phyloP scores from a whole-genome alignment of 148 eudicot genomes.

The Simmondsia chinensis region DNA sequence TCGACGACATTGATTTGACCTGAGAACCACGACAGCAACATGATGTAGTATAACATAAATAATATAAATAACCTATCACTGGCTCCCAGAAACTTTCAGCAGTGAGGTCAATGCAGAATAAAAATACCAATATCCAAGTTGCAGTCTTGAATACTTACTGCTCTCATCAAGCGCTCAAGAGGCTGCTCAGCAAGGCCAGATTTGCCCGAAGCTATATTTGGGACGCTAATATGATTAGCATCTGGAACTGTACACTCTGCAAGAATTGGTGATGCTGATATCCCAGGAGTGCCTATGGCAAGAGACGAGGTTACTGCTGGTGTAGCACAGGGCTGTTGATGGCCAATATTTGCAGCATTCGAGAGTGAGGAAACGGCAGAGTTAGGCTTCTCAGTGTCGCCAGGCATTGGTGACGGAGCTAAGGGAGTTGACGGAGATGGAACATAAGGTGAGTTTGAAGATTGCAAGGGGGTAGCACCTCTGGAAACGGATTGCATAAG shows the following conservation, averaged over 20 bases:
- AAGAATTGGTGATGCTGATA: constrained; percentile 93
- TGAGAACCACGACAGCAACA: constrained; percentile 15
- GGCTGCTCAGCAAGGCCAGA: constrained; percentile 73
- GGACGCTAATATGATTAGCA: constrained; percentile 42
- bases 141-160: too few relatives aligned
- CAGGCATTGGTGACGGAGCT: constrained; percentile 84
- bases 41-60: too few relatives aligned
- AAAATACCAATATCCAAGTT: too few relatives aligned
- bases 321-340: constrained; percentile 46
- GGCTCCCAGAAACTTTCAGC: too few relatives aligned
- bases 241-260: constrained; percentile 71
- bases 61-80: too few relatives aligned
- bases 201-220: constrained; percentile 55
- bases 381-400: constrained; percentile 65
- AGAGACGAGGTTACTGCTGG: constrained; percentile 58
- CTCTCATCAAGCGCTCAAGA: constrained; percentile 75
- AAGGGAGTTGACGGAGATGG: constrained; percentile 75
- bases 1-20: constrained; percentile 76
- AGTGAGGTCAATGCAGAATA: too few relatives aligned
- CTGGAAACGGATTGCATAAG: constrained; percentile 35
- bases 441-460: constrained; percentile 74
- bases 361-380: constrained; percentile 49
- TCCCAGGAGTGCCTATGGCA: constrained; percentile 96
- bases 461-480: constrained; percentile 76
- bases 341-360: constrained; percentile 45